phyloP scores from a whole-genome alignment of 768 basidiomycete species.

The Lyophyllum decastes region DNA sequence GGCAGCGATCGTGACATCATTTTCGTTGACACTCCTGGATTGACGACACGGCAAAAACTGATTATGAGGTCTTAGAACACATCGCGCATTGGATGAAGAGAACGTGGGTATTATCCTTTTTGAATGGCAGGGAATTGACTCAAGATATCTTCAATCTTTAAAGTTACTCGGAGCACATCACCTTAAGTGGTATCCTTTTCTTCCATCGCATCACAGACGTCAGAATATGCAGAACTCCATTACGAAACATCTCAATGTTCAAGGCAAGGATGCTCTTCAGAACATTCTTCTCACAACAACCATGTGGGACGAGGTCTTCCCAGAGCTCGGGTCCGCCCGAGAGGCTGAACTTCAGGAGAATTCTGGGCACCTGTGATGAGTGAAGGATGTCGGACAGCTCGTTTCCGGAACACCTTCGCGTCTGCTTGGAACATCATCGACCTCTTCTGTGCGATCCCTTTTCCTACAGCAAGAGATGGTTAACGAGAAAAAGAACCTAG shows the following conservation, averaged over 20 bases:
- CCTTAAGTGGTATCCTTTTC: constrained; percentile 40
- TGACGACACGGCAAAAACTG: constrained; percentile 23
- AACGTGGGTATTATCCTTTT: constrained; percentile 18
- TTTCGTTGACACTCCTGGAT: constrained; percentile 30
- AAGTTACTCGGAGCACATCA: constrained; percentile 28
- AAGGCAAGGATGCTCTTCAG: constrained; percentile 40
- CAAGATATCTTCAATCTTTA: neutral
- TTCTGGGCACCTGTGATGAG: constrained; percentile 47
- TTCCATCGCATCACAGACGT: constrained; percentile 45
- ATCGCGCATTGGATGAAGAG: constrained; percentile 26
- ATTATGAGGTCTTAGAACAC: constrained; percentile 23
- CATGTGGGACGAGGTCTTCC: constrained; percentile 43
- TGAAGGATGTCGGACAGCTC: constrained; percentile 36
- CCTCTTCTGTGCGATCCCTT: constrained; percentile 22
- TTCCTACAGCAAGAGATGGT: constrained; percentile 27
- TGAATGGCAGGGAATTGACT: neutral
- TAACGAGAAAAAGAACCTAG: constrained; percentile 18
- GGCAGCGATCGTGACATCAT: constrained; percentile 19
- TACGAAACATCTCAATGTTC: constrained; percentile 48
- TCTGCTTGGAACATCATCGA: constrained; percentile 40
- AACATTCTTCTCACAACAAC: constrained; percentile 51
- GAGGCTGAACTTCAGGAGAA: constrained; percentile 40
- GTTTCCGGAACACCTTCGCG: constrained; percentile 32
- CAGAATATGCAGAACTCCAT: constrained; percentile 40
- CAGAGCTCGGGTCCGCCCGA: constrained; percentile 31